Percentiles rank a stretch among this genome's conserved stretches.
phyloP scores from a whole-genome alignment of 331 rosid genomes.

The Arachis monticola region DNA sequence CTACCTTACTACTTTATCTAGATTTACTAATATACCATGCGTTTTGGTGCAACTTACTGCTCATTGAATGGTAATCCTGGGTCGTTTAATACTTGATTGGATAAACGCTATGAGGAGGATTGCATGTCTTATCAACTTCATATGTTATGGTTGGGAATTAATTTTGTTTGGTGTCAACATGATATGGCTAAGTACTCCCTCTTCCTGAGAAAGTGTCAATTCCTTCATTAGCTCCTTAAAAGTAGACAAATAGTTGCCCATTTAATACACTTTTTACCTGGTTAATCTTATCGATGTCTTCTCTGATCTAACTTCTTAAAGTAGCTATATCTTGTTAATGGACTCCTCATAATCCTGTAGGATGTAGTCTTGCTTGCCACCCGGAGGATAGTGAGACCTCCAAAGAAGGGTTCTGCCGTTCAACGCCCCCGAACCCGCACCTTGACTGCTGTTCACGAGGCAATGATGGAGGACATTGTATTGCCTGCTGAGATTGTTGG shows the following conservation, averaged over 20 bases:
- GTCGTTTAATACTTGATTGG: neutral
- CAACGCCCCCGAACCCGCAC: constrained; percentile 88
- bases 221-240: neutral
- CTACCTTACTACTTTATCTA: too few species aligned
- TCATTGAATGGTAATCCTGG: neutral
- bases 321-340: neutral
- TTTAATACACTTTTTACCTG: neutral
- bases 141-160: neutral
- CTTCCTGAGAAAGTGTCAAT: neutral
- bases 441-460: constrained; percentile 88
- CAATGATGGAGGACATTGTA: constrained; percentile 79
- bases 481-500: constrained; percentile 91
- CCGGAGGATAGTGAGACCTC: constrained; percentile 83
- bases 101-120: neutral
- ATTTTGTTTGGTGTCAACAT: neutral
- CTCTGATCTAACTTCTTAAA: neutral
- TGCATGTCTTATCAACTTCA: neutral
- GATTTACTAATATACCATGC: too few species aligned
- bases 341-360: constrained; percentile 33
- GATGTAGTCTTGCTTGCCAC: constrained; percentile 84
- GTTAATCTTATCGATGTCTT: neutral
- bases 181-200: neutral
- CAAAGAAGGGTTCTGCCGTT: constrained; percentile 89
- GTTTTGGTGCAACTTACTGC: neutral
- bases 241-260: neutral